These are phyloP conservation scores for Baeospora myosura DNA, from an alignment of 1,284 basidiomycete genomes.

Conservation along the genomic window DNA sequence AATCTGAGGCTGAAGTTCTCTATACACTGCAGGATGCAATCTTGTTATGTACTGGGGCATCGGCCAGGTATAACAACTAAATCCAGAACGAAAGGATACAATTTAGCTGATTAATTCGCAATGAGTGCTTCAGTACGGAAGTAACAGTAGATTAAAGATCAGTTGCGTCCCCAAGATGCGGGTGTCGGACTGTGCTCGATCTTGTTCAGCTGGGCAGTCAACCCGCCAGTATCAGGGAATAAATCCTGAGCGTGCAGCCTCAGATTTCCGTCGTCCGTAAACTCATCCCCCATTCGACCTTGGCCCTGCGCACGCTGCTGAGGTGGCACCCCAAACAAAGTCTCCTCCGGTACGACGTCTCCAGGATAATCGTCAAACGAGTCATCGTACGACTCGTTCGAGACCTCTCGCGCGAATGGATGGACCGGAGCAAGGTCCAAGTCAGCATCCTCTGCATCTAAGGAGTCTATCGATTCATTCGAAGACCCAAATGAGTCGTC, in stretches of 20 bases:
- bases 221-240: conserved; percentile 55
- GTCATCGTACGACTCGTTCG: conserved; percentile 1
- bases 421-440: neutral
- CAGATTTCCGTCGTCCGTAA: conserved; percentile 24
- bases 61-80: no score
- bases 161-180: conserved; percentile 13
- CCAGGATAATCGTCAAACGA: conserved; percentile 10
- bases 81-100: no score
- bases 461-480: conserved; percentile 42
- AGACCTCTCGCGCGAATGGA: neutral
- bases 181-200: conserved; percentile 63
- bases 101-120: no score
- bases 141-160: neutral
- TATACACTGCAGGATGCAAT: no score
- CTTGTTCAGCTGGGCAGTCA: conserved; percentile 42
- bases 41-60: no score
- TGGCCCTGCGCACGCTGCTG: conserved; percentile 31
- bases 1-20: no score
- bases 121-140: no score
- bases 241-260: conserved; percentile 53
- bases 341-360: conserved; percentile 34
- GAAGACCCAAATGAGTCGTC: conserved; percentile 53
- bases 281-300: conserved; percentile 19
- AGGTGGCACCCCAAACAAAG: conserved; percentile 64
- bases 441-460: conserved; percentile 35